Evolutionary conservation across 1,139 yeast genomes (phyloP).

Genomic region (Cylindricascospora bacillispora): DNA sequence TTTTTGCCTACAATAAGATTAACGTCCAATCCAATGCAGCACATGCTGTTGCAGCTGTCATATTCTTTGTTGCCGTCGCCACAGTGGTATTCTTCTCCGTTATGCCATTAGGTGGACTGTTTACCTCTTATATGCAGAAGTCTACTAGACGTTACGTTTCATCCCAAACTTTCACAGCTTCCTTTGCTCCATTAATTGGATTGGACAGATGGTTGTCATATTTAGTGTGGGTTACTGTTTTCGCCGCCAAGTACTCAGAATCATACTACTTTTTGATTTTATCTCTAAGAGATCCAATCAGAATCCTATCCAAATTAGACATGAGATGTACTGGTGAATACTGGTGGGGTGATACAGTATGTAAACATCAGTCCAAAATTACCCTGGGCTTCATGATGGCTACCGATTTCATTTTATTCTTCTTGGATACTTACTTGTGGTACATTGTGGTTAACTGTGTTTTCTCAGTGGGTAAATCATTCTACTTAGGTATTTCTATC

Average conservation of each 20-base stretch:
- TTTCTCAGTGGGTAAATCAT: constrained; percentile 93
- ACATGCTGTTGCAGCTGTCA: constrained; percentile 69
- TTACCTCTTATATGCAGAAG: constrained; percentile 83
- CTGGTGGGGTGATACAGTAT: constrained; percentile 67
- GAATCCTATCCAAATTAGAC: constrained; percentile 48
- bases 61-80: constrained; percentile 79
- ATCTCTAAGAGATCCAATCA: constrained; percentile 88
- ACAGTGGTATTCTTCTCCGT: constrained; percentile 78
- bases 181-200: constrained; percentile 67
- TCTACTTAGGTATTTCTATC: constrained; percentile 95
- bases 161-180: constrained; percentile 92
- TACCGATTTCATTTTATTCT: constrained; percentile 87
- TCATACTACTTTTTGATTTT: constrained; percentile 87
- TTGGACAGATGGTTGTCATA: constrained; percentile 95
- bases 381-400: constrained; percentile 85
- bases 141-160: constrained; percentile 83
- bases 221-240: constrained; percentile 77
- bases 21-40: constrained; percentile 61
- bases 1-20: constrained; percentile 71
- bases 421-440: constrained; percentile 98
- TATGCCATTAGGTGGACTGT: constrained; percentile 95
- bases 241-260: constrained; percentile 77
- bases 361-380: constrained; percentile 77
- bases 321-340: constrained; percentile 82
- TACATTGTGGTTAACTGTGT: constrained; percentile 90